phyloP scores from a whole-genome alignment of 441 rosid genomes.

The Theobroma grandiflorum region DNA sequence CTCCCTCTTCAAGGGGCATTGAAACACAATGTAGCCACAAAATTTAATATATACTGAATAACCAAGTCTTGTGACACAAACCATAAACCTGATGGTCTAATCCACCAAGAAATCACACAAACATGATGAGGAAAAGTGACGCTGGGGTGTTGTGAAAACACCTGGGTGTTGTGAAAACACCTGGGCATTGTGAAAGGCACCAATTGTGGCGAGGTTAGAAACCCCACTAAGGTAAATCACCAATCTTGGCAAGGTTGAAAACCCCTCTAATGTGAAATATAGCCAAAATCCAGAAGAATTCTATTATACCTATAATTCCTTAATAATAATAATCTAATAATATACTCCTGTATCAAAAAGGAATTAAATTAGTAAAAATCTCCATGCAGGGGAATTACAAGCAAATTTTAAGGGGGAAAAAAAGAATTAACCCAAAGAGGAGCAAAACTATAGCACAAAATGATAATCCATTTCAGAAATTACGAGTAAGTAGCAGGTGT shows the following conservation, averaged over 20 bases:
- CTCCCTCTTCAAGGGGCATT: background rate
- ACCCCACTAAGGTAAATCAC: no score
- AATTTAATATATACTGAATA: background rate
- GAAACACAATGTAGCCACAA: background rate
- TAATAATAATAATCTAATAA: no score
- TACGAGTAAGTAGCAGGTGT: background rate
- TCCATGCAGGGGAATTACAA: background rate
- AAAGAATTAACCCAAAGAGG: background rate
- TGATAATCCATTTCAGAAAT: background rate
- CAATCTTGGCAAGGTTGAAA: no score
- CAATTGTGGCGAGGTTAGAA: no score
- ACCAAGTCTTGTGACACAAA: background rate
- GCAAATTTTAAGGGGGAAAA: background rate
- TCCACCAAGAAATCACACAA: conserved; percentile 10
- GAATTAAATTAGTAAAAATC: background rate
- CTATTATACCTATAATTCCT: no score
- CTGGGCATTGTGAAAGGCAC: no score
- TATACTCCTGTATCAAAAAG: no score
- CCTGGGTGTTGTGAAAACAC: no score
- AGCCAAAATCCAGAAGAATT: no score
- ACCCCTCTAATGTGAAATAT: no score
- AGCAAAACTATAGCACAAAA: background rate
- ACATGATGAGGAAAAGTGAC: background rate
- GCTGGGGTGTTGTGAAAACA: no score
- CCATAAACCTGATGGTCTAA: background rate